Percentiles rank a stretch among this genome's conserved stretches.
Conservation (phyloP, 148 eudicot species). For the Arctostaphylos glauca region DNA sequence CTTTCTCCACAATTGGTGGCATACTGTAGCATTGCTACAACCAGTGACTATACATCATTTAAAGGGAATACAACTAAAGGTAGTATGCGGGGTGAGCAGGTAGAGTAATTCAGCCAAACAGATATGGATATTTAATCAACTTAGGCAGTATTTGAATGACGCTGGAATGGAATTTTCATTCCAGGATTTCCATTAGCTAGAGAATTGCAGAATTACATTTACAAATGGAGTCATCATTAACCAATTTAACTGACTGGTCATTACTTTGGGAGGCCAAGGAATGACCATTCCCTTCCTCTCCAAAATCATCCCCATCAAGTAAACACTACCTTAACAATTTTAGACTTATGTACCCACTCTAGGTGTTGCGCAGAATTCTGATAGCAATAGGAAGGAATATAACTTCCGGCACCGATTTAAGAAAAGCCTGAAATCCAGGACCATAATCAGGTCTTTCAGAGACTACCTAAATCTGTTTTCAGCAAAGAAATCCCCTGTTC, state of each 20-base stretch:
- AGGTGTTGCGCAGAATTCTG: background rate
- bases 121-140: background rate
- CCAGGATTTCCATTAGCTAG: background rate
- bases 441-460: background rate
- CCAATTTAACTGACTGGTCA: background rate
- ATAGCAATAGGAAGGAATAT: background rate
- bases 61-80: background rate
- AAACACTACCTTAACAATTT: background rate
- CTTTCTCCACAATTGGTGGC: background rate
- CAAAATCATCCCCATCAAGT: background rate
- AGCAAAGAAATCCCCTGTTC: background rate
- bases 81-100: background rate
- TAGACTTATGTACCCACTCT: background rate
- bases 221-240: background rate
- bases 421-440: background rate
- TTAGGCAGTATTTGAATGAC: background rate
- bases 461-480: background rate
- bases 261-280: background rate
- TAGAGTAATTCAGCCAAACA: background rate
- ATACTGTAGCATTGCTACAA: background rate
- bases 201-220: background rate
- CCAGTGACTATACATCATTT: too few species aligned
- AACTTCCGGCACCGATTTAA: background rate
- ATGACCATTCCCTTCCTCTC: background rate
- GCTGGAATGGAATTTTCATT: background rate